Conservation (phyloP, 2,329 filamentous ascomycete genomes). For the Tolypocladium pustulatum region DNA sequence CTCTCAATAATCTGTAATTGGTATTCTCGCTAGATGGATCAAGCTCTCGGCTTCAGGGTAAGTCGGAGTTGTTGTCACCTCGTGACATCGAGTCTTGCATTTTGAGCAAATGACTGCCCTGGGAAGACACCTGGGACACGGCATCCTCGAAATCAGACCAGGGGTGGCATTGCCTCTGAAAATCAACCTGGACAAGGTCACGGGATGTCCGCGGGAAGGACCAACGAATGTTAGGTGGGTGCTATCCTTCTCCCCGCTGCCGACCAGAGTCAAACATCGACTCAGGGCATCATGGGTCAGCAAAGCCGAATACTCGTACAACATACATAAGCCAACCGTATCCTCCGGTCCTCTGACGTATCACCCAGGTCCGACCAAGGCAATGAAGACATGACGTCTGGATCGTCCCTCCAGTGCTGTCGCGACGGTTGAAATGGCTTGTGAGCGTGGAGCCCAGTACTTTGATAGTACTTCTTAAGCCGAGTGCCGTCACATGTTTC, state of each 20-base stretch:
- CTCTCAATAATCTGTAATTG: too few relatives aligned
- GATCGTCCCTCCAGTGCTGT: background rate
- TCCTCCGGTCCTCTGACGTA: background rate
- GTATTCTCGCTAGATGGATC: too few relatives aligned
- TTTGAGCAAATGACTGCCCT: too few relatives aligned
- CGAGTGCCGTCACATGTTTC: slow-evolving; percentile 2
- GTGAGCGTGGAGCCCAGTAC: background rate
- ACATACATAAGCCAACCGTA: background rate
- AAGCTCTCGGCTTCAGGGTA: too few relatives aligned
- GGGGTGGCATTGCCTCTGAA: background rate
- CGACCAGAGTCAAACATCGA: background rate
- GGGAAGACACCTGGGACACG: too few relatives aligned
- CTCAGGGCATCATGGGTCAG: background rate
- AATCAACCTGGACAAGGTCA: background rate
- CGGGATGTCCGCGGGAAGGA: background rate
- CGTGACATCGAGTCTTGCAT: too few relatives aligned
- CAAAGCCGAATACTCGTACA: too few relatives aligned
- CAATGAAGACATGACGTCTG: background rate
- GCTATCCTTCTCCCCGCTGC: background rate
- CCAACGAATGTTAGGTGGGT: too few relatives aligned
- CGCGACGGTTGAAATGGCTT: background rate
- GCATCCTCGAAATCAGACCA: background rate
- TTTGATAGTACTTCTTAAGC: slow-evolving; percentile 2
- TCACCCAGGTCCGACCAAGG: background rate
- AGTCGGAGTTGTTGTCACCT: too few relatives aligned